Percentiles rank a stretch among this genome's conserved stretches.
phyloP scores from a whole-genome alignment of 2,329 filamentous ascomycete genomes.

The Penicillium decumbens region DNA sequence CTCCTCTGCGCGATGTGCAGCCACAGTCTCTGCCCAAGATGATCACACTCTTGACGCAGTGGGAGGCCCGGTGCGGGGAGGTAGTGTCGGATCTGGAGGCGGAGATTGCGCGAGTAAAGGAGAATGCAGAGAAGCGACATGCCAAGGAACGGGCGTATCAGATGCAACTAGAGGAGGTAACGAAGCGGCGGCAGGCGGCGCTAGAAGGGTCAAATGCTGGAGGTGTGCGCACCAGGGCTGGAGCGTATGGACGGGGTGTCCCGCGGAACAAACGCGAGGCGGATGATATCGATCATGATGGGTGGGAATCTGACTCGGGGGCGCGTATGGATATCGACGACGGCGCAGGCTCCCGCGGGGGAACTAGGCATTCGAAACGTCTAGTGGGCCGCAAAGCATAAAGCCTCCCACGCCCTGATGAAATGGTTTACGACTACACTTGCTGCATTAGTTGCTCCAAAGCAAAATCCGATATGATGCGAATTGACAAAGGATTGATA shows the following conservation, averaged over 20 bases:
- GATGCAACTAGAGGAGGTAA: slow-evolving; percentile 47
- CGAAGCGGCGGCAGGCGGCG: slow-evolving; percentile 37
- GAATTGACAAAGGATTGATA: slow-evolving; percentile 3
- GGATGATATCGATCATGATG: slow-evolving; percentile 38
- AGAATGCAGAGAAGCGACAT: slow-evolving; percentile 52
- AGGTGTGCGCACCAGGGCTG: slow-evolving; percentile 8
- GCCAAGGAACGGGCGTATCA: slow-evolving; percentile 49
- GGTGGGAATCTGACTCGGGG: slow-evolving; percentile 30
- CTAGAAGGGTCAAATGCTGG: slow-evolving; percentile 1
- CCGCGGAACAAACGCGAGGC: slow-evolving; percentile 40
- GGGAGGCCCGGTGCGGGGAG: slow-evolving; percentile 71
- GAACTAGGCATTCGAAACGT: slow-evolving; percentile 33
- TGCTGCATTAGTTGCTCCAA: not conserved
- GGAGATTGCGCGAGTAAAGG: slow-evolving; percentile 65
- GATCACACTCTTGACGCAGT: slow-evolving; percentile 63
- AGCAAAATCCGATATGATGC: slow-evolving; percentile 1
- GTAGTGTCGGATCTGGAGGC: slow-evolving; percentile 71
- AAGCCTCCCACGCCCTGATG: slow-evolving; percentile 2
- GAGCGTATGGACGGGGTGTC: not conserved
- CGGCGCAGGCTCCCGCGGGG: slow-evolving; percentile 25
- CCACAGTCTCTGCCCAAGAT: slow-evolving; percentile 67
- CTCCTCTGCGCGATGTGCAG: slow-evolving; percentile 78
- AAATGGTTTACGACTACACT: slow-evolving; percentile 1
- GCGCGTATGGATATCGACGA: slow-evolving; percentile 42
- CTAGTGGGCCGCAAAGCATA: slow-evolving; percentile 35